These are phyloP conservation scores for Eutrema japonicum DNA, from an alignment of 345 rosid genomes.

Conservation along the genomic window DNA sequence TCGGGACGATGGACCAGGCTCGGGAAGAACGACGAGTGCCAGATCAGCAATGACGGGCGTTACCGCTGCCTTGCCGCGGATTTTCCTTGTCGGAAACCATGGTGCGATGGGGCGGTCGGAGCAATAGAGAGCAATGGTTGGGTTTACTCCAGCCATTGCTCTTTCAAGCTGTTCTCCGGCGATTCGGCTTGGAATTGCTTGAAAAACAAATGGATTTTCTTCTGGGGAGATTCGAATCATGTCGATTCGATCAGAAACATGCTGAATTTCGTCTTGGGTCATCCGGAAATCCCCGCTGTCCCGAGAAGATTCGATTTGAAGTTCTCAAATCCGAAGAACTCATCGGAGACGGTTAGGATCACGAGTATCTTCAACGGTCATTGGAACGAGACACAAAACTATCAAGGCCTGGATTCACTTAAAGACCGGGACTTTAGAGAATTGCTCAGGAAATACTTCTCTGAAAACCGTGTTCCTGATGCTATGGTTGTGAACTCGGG, in stretches of 20 bases:
- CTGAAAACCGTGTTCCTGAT: slow-evolving; percentile 70
- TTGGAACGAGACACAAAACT: slow-evolving; percentile 81
- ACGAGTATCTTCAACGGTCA: slow-evolving; percentile 98
- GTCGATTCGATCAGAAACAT: slow-evolving; percentile 89
- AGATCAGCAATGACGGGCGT: slow-evolving; percentile 73
- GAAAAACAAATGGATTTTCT: slow-evolving; percentile 84
- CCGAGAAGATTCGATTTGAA: slow-evolving; percentile 88
- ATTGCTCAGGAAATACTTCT: slow-evolving; percentile 72
- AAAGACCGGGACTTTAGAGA: slow-evolving; percentile 60
- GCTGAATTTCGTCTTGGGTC: slow-evolving; percentile 75
- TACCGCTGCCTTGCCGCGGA: slow-evolving; percentile 67
- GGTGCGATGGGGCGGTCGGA: slow-evolving; percentile 86
- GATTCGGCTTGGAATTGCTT: slow-evolving; percentile 83
- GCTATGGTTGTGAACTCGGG: slow-evolving; percentile 87
- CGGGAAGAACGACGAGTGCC: slow-evolving; percentile 66
- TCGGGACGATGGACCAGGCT: slow-evolving; percentile 92
- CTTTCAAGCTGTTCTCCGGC: slow-evolving; percentile 60
- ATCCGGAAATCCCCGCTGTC: slow-evolving; percentile 64
- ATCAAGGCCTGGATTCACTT: slow-evolving; percentile 87
- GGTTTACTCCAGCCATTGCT: slow-evolving; percentile 92
- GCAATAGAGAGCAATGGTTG: slow-evolving; percentile 91
- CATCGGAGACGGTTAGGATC: slow-evolving; percentile 71
- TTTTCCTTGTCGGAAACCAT: slow-evolving; percentile 72
- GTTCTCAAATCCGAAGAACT: slow-evolving; percentile 67
- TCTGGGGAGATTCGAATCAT: slow-evolving; percentile 97